phyloP scores from a whole-genome alignment of 179 eudicot genomes.

The Silene coronaria region DNA sequence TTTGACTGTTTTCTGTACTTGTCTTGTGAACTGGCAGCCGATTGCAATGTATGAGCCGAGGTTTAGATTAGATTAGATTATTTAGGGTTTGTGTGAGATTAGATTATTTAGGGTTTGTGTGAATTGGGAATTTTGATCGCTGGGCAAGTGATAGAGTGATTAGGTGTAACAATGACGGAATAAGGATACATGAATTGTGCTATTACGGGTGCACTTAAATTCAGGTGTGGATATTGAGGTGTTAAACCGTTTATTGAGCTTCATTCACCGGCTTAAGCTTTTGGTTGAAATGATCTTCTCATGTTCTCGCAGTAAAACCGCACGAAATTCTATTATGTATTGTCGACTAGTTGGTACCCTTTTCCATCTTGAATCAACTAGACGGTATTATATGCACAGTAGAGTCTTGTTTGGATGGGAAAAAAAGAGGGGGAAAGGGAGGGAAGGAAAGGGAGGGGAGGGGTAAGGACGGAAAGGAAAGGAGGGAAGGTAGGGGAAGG shows the following conservation, averaged over 20 bases:
- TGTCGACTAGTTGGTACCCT: too few species aligned
- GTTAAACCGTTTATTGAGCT: neutral
- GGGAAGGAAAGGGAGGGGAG: too few species aligned
- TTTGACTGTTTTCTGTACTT: too few species aligned
- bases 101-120: neutral
- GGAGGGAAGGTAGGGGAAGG: too few species aligned
- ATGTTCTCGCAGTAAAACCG: neutral
- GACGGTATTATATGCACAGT: too few species aligned
- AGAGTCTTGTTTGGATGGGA: too few species aligned
- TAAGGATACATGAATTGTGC: neutral
- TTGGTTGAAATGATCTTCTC: neutral
- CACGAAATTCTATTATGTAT: too few species aligned
- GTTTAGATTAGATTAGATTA: neutral
- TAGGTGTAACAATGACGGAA: neutral
- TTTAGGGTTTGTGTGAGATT: neutral
- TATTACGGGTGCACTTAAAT: neutral
- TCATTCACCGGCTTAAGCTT: neutral
- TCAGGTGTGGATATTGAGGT: neutral
- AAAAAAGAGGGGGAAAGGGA: too few species aligned
- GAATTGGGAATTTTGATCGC: neutral
- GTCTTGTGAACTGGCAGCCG: neutral
- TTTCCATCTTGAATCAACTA: too few species aligned
- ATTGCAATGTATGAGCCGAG: neutral
- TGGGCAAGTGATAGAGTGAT: neutral
- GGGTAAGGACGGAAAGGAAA: too few species aligned